Evolutionary conservation across 306 rosid species (phyloP).

Genomic region (Vigna reflexopilosa): DNA sequence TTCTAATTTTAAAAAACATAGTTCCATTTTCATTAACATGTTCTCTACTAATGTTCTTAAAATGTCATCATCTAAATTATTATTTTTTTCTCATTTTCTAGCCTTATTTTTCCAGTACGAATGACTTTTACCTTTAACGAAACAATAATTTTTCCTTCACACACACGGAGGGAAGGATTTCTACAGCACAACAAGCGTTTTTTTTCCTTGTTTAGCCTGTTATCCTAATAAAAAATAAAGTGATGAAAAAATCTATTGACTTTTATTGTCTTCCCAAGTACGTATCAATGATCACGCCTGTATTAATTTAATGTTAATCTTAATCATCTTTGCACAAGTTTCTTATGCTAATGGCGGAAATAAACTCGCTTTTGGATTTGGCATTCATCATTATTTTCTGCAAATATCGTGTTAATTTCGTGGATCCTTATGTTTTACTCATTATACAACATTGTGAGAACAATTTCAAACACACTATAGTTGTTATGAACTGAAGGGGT

Average conservation of each 20-base stretch:
- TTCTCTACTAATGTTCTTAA: neutral
- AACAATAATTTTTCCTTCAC: slow-evolving; percentile 11
- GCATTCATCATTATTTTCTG: slow-evolving; percentile 14
- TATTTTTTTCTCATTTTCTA: neutral
- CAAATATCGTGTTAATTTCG: neutral
- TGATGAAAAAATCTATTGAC: neutral
- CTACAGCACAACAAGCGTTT: neutral
- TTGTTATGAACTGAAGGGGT: neutral
- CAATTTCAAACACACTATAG: neutral
- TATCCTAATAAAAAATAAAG: neutral
- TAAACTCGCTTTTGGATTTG: slow-evolving; percentile 21
- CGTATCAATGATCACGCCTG: slow-evolving; percentile 9
- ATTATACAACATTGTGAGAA: neutral
- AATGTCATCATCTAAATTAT: neutral
- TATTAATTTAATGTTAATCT: neutral
- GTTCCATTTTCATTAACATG: neutral
- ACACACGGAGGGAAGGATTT: neutral
- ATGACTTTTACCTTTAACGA: slow-evolving; percentile 15
- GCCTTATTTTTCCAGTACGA: neutral
- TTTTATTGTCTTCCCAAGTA: slow-evolving; percentile 5
- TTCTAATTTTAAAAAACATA: neutral
- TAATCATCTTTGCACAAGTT: neutral
- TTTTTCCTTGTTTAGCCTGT: neutral
- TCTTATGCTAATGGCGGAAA: slow-evolving; percentile 16
- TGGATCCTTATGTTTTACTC: neutral